Conservation (phyloP, 129 eudicot species). For the Centrapalus pauciflorus region DNA sequence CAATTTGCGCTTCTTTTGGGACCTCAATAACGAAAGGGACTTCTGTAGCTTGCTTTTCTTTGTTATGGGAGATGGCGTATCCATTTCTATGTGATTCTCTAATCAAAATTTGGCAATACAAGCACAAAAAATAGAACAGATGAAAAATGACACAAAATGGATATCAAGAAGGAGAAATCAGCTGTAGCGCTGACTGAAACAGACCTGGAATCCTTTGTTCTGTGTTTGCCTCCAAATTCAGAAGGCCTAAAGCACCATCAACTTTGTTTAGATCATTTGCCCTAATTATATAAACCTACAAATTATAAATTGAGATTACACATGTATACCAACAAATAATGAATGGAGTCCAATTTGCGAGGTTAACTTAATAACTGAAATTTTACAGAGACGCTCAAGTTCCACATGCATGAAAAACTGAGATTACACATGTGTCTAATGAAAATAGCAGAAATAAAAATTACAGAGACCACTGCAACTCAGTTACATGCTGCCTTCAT, state of each 20-base stretch:
- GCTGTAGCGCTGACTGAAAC: neutral
- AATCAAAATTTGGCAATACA: neutral
- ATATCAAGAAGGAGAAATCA: neutral
- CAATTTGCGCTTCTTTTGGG: conserved; percentile 35
- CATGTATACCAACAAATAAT: neutral
- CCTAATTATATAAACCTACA: conserved; percentile 58
- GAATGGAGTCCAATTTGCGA: neutral
- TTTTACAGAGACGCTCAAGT: neutral
- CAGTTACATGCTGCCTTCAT: too few species aligned
- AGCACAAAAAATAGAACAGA: too few species aligned
- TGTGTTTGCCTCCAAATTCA: conserved; percentile 39
- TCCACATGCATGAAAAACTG: neutral
- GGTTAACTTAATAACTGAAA: neutral
- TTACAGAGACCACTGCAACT: too few species aligned
- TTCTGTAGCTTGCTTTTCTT: conserved; percentile 41
- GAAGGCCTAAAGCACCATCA: conserved; percentile 64
- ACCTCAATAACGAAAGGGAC: conserved; percentile 27
- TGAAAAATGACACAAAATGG: neutral
- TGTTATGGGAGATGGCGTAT: conserved; percentile 7
- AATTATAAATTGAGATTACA: neutral
- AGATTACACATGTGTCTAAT: neutral
- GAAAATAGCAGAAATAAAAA: too few species aligned
- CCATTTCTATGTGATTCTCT: conserved; percentile 4
- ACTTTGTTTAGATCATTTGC: conserved; percentile 45
- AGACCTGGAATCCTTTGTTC: conserved; percentile 46